Evolutionary conservation across 2,329 filamentous ascomycete species (phyloP), one percentile per base, ranked within the genome.

Genomic region (Knoxdaviesia capensis): DNA sequence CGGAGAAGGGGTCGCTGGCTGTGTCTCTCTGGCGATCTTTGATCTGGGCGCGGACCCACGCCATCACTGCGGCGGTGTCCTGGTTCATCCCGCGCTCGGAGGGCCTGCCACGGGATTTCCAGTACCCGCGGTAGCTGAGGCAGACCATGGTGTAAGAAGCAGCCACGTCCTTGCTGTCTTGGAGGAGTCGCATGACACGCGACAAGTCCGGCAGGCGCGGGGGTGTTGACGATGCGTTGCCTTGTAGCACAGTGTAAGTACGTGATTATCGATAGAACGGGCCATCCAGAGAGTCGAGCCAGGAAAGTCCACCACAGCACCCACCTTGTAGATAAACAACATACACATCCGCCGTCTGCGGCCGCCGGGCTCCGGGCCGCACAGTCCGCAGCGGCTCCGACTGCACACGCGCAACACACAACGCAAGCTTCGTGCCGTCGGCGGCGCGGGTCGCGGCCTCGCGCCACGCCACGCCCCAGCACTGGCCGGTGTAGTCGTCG

Each of bases 51-150:
- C 62, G 60, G 29, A 80, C 65, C 77, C 78, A 84, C 7, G 60
- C 50, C 28, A 82, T 53, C 6, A 77, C 70, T 1, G 80, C 78
- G 44, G 69, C 62, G 1, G 77, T 70, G 54, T 88, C 82, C 11
- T 66, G 58, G 49, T 80, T 69, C 48, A 88, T 79, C 2, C 81
- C 82, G 34, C 57, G 59, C 52, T 87, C 80, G 3, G 74, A 78
- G 6, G 81, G 72, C 4, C 75, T 66, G 11, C 84, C 82, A 32
- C 71, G 66, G 2, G 80, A 87, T 7, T 67, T 84, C 83, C 82
- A 88, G 54, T 79, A 88, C 7, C 81, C 80, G 37, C 80, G 72
- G 53, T 84, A 76, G 48, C 69, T 74, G 32, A 75, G 54, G 45
- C 69, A 71, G 6, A 72, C 59, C 49, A 72, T 62, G 1, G 62